A percentile compares a stretch with the other conserved stretches of the same genome.
phyloP scores from a whole-genome alignment of 1,284 basidiomycete species.

The Puccinia hordei region DNA sequence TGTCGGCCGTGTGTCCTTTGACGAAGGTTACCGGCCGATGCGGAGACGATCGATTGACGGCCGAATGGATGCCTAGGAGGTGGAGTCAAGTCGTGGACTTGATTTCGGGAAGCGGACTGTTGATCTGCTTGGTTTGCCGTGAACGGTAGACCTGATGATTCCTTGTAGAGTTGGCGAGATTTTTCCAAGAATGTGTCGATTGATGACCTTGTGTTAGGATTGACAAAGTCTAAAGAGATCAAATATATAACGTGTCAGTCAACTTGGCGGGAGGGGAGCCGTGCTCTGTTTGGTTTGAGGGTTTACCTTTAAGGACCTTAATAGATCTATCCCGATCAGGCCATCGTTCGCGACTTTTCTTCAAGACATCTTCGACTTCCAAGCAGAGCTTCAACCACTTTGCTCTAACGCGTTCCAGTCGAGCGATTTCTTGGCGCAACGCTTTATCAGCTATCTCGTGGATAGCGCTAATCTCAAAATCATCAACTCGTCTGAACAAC shows the following conservation, averaged over 20 bases:
- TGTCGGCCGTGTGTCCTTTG: background rate
- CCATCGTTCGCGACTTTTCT: conserved; percentile 40
- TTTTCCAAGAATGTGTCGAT: conserved; percentile 25
- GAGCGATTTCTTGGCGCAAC: conserved; percentile 14
- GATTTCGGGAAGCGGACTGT: background rate
- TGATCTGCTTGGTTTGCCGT: background rate
- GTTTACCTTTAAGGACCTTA: conserved; percentile 25
- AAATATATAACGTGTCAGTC: background rate
- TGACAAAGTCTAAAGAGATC: conserved; percentile 34
- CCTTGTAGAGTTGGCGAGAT: conserved; percentile 14
- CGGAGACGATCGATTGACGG: background rate
- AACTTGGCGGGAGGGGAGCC: background rate
- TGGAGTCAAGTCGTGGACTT: conserved; percentile 24
- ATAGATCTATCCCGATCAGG: conserved; percentile 23
- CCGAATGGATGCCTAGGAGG: conserved; percentile 42
- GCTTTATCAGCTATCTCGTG: background rate
- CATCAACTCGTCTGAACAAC: background rate
- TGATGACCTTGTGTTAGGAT: conserved; percentile 14
- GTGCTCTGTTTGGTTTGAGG: background rate
- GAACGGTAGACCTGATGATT: background rate
- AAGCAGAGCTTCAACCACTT: conserved; percentile 31
- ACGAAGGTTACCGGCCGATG: background rate
- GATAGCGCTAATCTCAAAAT: background rate
- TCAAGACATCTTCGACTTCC: conserved; percentile 43
- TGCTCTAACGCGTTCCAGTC: conserved; percentile 9